Percentiles rank a stretch among this genome's conserved stretches.
Evolutionary conservation across 169 alveolate genomes (phyloP).

Genomic region (Toxoplasma gondii): DNA sequence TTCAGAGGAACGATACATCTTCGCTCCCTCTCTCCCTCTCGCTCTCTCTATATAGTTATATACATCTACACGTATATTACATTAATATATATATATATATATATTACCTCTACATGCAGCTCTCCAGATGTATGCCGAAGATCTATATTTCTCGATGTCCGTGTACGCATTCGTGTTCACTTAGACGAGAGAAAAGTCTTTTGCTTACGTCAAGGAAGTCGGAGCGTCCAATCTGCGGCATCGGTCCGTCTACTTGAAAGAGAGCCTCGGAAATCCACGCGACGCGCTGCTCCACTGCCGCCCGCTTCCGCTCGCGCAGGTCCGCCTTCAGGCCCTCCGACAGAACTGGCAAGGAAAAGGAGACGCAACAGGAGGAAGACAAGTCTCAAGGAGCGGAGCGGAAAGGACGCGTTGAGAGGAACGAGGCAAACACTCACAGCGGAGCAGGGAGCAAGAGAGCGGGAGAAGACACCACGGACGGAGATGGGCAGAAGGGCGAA

Average conservation of each 20-base stretch:
- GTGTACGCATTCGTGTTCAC: neutral
- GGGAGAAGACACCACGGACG: no score
- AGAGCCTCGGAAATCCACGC: conserved; percentile 31
- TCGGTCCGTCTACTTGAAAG: conserved; percentile 11
- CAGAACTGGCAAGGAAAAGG: neutral
- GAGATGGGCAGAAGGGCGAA: no score
- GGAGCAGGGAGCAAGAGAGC: no score
- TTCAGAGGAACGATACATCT: no score
- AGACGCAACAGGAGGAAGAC: neutral
- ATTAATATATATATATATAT: no score
- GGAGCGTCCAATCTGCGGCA: conserved; percentile 28
- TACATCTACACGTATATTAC: no score
- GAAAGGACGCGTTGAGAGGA: neutral
- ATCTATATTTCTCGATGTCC: neutral
- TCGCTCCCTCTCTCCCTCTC: no score
- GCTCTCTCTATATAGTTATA: no score
- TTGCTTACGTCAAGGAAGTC: conserved; percentile 12
- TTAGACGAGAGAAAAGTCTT: neutral
- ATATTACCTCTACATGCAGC: no score
- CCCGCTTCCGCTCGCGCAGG: neutral
- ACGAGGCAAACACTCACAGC: neutral
- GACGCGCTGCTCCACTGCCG: conserved; percentile 18
- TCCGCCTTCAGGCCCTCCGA: conserved; percentile 17
- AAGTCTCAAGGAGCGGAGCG: neutral
- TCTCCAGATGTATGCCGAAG: neutral